Evolutionary conservation across 345 rosid genomes (phyloP).

Genomic region (Raphanus sativus): DNA sequence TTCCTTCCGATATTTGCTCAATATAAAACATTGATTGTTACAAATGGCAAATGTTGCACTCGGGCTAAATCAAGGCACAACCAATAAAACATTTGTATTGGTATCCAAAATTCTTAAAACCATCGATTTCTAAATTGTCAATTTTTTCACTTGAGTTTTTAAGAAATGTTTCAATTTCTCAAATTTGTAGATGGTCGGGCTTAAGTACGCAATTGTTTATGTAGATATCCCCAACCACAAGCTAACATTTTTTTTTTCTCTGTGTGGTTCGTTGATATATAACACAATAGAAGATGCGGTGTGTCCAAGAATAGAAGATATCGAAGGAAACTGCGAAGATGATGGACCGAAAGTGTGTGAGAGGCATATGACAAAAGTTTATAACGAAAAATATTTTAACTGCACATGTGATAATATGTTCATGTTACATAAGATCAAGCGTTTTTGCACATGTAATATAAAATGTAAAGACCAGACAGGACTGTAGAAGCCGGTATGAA

Average conservation of each 20-base stretch:
- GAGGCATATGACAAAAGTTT: not conserved
- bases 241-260: not conserved
- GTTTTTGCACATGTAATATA: not conserved
- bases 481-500: too few species aligned
- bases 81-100: too few species aligned
- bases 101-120: too few species aligned
- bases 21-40: not conserved
- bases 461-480: not conserved
- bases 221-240: not conserved
- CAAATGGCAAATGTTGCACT: too few species aligned
- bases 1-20: not conserved
- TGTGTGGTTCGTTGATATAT: not conserved
- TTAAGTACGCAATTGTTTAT: not conserved
- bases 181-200: too few species aligned
- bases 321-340: not conserved
- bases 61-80: too few species aligned
- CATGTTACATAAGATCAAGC: slow-evolving; percentile 26
- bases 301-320: slow-evolving; percentile 13
- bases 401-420: slow-evolving; percentile 13
- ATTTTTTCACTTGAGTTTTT: too few species aligned
- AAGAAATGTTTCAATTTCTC: too few species aligned
- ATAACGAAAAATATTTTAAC: not conserved
- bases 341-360: not conserved
- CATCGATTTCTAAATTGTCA: too few species aligned
- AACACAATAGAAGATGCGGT: not conserved